Percentiles rank a stretch among this genome's conserved stretches.
Conservation (phyloP, 768 basidiomycete species). For the Phanerodontia chrysosporium region DNA sequence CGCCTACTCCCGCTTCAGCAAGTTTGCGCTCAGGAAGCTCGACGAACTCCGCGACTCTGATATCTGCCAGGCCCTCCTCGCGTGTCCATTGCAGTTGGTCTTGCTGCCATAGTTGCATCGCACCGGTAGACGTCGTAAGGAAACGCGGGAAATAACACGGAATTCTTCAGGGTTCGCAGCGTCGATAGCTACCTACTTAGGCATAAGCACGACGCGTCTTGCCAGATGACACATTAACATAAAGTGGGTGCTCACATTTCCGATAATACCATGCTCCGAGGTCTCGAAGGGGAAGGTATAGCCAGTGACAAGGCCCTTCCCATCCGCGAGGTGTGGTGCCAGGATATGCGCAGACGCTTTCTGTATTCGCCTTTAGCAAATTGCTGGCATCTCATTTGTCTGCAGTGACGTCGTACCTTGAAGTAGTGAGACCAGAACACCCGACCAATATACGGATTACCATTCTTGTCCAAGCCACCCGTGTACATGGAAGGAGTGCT, state of each 20-base stretch:
- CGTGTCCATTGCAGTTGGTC: slow-evolving; percentile 65
- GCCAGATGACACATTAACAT: background rate
- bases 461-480: slow-evolving; percentile 49
- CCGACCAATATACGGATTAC: slow-evolving; percentile 53
- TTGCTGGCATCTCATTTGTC: background rate
- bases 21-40: slow-evolving; percentile 66
- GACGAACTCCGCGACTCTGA: slow-evolving; percentile 63
- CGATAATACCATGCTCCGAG: slow-evolving; percentile 59
- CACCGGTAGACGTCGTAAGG: slow-evolving; percentile 70
- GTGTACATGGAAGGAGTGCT: slow-evolving; percentile 50
- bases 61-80: slow-evolving; percentile 72
- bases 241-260: slow-evolving; percentile 44
- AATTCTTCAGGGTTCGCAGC: slow-evolving; percentile 35
- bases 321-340: slow-evolving; percentile 42
- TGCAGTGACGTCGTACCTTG: slow-evolving; percentile 43
- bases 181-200: slow-evolving; percentile 48
- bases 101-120: slow-evolving; percentile 71
- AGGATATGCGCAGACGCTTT: slow-evolving; percentile 52
- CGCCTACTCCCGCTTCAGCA: slow-evolving; percentile 28
- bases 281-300: slow-evolving; percentile 67
- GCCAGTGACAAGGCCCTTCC: slow-evolving; percentile 43
- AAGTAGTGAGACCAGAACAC: slow-evolving; percentile 61
- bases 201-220: background rate
- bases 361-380: slow-evolving; percentile 29
- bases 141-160: slow-evolving; percentile 41